phyloP scores from a whole-genome alignment of 2,329 filamentous ascomycete genomes.

The Talaromyces sp. region DNA sequence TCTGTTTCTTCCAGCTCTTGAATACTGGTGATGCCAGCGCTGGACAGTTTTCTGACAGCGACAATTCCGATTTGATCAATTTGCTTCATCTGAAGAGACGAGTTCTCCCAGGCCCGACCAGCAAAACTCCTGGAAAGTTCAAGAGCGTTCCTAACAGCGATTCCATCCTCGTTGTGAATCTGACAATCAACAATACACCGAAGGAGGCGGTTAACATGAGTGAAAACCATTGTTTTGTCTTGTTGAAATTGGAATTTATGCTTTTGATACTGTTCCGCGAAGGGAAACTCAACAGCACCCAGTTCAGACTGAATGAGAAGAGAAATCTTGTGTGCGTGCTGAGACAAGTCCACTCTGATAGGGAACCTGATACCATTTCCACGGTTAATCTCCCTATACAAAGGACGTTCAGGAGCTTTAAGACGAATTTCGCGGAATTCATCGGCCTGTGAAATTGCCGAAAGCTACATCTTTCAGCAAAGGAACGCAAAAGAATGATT shows the following conservation, averaged over 20 bases:
- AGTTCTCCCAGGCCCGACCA: constrained; percentile 76
- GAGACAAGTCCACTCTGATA: constrained; percentile 61
- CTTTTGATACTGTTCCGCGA: constrained; percentile 52
- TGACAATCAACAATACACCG: constrained; percentile 75
- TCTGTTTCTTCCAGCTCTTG: constrained; percentile 64
- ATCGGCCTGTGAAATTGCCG: constrained; percentile 58
- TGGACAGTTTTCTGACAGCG: constrained; percentile 66
- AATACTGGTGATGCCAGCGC: constrained; percentile 65
- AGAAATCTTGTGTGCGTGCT: constrained; percentile 68
- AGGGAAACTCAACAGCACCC: constrained; percentile 58
- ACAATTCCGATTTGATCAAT: constrained; percentile 72
- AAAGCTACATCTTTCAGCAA: constrained; percentile 48
- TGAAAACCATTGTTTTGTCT: constrained; percentile 61
- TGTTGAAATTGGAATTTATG: constrained; percentile 53
- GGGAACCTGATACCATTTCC: constrained; percentile 63
- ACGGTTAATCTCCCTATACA: constrained; percentile 69
- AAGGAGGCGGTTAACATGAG: constrained; percentile 63
- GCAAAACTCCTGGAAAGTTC: constrained; percentile 72
- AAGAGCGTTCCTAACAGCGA: constrained; percentile 62
- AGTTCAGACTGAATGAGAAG: constrained; percentile 72
- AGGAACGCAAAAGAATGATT: not conserved
- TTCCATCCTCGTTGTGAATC: constrained; percentile 56
- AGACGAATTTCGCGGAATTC: constrained; percentile 72
- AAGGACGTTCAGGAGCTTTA: constrained; percentile 60
- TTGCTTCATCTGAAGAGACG: constrained; percentile 74